A percentile compares a stretch with the other conserved stretches of the same genome.
Evolutionary conservation across 306 rosid species (phyloP).

Genomic region (Fragaria ananassa): DNA sequence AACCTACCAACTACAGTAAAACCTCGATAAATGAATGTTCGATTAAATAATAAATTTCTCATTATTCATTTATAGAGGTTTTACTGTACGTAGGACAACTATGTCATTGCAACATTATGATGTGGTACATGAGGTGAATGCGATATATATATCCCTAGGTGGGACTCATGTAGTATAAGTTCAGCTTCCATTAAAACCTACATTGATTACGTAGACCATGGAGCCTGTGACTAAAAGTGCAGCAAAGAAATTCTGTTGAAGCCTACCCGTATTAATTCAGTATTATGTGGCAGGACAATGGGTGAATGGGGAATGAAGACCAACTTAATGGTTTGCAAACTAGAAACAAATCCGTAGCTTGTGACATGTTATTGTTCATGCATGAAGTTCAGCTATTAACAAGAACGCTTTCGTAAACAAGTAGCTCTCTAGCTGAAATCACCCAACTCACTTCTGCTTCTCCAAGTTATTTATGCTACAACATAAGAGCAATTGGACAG

Average conservation of each 20-base stretch:
- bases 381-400: neutral
- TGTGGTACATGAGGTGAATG: neutral
- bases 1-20: neutral
- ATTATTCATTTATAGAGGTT: no score
- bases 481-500: no score
- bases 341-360: neutral
- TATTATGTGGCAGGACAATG: neutral
- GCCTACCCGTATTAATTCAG: conserved; percentile 4
- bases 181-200: neutral
- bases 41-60: no score
- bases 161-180: neutral
- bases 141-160: neutral
- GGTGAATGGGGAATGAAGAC: neutral
- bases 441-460: no score
- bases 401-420: neutral
- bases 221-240: neutral
- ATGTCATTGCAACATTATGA: neutral
- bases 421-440: neutral
- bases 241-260: neutral
- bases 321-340: neutral
- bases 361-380: neutral
- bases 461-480: no score
- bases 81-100: neutral
- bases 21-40: no score
- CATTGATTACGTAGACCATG: neutral